Percentiles rank a stretch among this genome's conserved stretches.
Evolutionary conservation across 768 basidiomycete species (phyloP).

Genomic region (Mycena albidolilacea): DNA sequence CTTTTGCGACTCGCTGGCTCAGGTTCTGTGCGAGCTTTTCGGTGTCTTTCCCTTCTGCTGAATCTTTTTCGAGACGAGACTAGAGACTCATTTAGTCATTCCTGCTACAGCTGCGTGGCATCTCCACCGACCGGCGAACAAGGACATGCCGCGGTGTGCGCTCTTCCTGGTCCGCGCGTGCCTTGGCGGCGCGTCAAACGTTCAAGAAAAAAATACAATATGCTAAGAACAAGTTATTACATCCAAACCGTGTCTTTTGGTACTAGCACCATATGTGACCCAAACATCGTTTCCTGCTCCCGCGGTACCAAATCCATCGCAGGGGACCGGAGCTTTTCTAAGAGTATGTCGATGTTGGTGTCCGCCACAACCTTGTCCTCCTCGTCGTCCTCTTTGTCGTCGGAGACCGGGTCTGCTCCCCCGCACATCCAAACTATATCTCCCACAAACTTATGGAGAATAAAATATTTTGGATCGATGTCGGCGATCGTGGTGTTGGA

Average conservation of each 20-base stretch:
- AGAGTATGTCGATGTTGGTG: conserved; percentile 21
- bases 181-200: too few species aligned
- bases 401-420: conserved; percentile 25
- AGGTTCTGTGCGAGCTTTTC: too few species aligned
- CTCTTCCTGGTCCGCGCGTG: too few species aligned
- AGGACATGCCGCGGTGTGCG: too few species aligned
- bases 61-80: too few species aligned
- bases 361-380: conserved; percentile 25
- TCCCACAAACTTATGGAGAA: conserved; percentile 30
- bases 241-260: conserved; percentile 24
- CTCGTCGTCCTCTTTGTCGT: conserved; percentile 29
- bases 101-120: too few species aligned
- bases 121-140: too few species aligned
- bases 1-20: too few species aligned
- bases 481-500: conserved; percentile 23
- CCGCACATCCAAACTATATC: conserved; percentile 35
- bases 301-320: conserved; percentile 29
- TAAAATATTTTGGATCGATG: conserved; percentile 30
- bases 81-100: too few species aligned
- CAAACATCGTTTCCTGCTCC: conserved; percentile 28
- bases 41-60: too few species aligned
- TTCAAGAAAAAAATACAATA: too few species aligned
- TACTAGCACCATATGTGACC: conserved; percentile 15
- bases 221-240: neutral
- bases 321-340: conserved; percentile 28